phyloP scores from a whole-genome alignment of 768 basidiomycete species.

The Asterophora lycoperdoides region DNA sequence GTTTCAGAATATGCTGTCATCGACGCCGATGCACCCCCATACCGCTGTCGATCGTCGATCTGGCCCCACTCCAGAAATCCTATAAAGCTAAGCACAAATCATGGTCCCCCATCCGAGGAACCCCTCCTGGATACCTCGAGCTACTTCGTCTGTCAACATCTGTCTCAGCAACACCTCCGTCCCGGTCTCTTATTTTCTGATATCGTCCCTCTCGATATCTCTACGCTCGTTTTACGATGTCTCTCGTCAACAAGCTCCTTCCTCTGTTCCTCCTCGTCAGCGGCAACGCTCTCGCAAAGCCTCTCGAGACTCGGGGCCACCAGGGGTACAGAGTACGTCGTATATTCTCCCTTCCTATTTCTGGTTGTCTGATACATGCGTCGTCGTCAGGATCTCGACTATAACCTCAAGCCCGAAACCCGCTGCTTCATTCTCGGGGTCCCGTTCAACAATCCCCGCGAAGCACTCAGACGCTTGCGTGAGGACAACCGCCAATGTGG shows the following conservation, averaged over 20 bases:
- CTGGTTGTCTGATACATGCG: not conserved
- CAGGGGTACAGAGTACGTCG: constrained; percentile 7
- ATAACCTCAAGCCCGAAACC: constrained; percentile 6
- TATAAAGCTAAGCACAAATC: constrained; percentile 11
- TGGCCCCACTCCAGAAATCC: not conserved
- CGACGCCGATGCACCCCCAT: constrained; percentile 5
- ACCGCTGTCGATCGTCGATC: constrained; percentile 11
- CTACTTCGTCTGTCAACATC: not conserved
- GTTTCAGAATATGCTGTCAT: constrained; percentile 13
- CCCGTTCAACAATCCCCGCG: constrained; percentile 14
- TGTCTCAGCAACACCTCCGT: constrained; percentile 1
- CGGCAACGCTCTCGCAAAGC: constrained; percentile 11
- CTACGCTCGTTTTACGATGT: constrained; percentile 7
- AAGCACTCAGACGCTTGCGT: constrained; percentile 12
- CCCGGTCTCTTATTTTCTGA: not conserved
- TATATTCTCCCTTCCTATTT: not conserved
- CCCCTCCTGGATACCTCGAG: constrained; percentile 12
- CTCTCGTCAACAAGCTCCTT: constrained; percentile 12
- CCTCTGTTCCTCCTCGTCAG: constrained; percentile 17
- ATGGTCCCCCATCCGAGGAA: constrained; percentile 13
- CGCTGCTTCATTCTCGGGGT: constrained; percentile 16
- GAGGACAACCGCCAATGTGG: constrained; percentile 11
- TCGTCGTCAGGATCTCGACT: constrained; percentile 12
- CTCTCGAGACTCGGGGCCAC: constrained; percentile 12
- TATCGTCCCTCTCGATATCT: constrained; percentile 7